Base-by-base conservation (phyloP, 352 stramenopile species). In the Pythium coloratum region DNA sequence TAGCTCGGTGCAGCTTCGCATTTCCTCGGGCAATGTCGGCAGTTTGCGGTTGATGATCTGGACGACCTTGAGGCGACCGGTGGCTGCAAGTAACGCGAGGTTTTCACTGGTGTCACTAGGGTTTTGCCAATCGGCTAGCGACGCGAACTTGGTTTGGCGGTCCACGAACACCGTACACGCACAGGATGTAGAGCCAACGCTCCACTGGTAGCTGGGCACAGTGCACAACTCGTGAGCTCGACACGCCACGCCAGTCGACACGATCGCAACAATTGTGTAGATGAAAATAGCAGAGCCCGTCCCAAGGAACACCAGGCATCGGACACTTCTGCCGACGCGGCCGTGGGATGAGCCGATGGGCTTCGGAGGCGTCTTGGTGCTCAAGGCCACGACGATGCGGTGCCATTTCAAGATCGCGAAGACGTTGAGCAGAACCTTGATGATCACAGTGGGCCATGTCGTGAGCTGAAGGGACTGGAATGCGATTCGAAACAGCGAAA, bases 381-480 rank as follows among this genome's bases (percentile, higher is more conserved):
- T 16, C 28, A 28, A 69, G 46, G 60, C 16, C 20, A 60, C 14
- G 46, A 85, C 82, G 14, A 76, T 77, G 1, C 75, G 75, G 16
- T 50, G 61, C 75, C 79, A 85, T 59, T 82, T 85, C 55, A 71
- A 76, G 1, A 88, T 55, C 0, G 75, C 79, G 0, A 85, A 59
- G 1, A 70, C n/a, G 33, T 81, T 78, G 5, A 88, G 69, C 8
- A 53, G 67, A 2, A 55, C 71, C 24, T 84, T 85, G n/a, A 75
- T 67, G n/a, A 73, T 57, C 1, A 85, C 36, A 10, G 47, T 66
- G 0, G 54, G 44, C 0, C 59, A 44, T 0, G 75, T 71, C 24
- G 62, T 70, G 59, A 89, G 74, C 54, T 78, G 77, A 32, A 89
- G 32, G 30, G 78, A 78, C 28, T 71, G 68, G 59, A 88, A 86